Base-by-base conservation (phyloP, 1,284 basidiomycete genomes). In the Exobasidium cylindrosporum region DNA sequence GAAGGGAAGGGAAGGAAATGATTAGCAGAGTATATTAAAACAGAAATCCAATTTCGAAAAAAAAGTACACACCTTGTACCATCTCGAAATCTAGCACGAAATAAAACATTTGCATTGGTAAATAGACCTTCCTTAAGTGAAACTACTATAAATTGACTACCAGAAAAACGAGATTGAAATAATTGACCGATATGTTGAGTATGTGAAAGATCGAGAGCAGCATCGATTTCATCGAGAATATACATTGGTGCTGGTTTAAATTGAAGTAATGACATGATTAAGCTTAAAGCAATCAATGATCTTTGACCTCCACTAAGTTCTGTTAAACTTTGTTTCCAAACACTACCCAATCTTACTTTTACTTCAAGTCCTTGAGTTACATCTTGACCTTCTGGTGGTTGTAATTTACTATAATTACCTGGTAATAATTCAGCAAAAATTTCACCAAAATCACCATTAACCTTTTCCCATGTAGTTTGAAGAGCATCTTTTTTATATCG, bases 241-340 rank as follows among this genome's bases (percentile, higher is more conserved):
- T 98, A 97, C 92, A 98, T 95, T 0, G 93, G 96, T n/a, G 95
- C 94, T 1, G 95, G 93, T 80, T 97, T 97, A 86, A 97, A 97
- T 81, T 97, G 94, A 35, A 98, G 86, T 44, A 98, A 85, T 0
- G 94, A 90, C 93, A 98, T 95, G 84, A 98, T 97, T 54, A 98
- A 85, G 10, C 92, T 96, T 1, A 98, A 85, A 0, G 95, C 95
- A 74, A 98, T 97, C 66, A 98, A 85, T 0, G 94, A 97, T 65
- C 92, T 94, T 84, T 99, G 96, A 17, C 96, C 96, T 67, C 96
- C 96, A 72, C 91, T 94, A 56, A 98, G 84, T 80, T 99, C 96
- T 0, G 95, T 98, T 76, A 99, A 83, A 76, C 89, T 92, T 73
- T 93, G 90, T 81, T 98, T 99, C 96, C 96, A 99, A 0, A 98